Percentiles rank a stretch among this genome's conserved stretches.
Evolutionary conservation across 2,329 filamentous ascomycete species (phyloP).

Genomic region (Alternaria angustiovoidea): DNA sequence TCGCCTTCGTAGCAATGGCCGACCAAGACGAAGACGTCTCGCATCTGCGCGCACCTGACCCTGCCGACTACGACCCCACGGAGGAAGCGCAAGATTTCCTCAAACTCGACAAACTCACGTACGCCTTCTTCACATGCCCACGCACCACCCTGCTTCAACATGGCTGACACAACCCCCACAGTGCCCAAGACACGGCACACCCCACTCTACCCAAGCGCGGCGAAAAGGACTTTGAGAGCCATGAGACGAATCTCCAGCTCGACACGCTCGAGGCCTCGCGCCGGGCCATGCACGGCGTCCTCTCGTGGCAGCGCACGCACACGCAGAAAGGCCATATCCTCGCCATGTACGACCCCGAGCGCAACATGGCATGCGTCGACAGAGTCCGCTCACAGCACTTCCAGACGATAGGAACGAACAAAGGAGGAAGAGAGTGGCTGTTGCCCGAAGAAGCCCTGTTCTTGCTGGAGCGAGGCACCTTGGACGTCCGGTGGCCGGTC

Average conservation of each 20-base stretch:
- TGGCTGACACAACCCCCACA: slow-evolving; percentile 20
- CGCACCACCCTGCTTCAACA: not conserved
- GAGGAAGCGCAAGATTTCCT: slow-evolving; percentile 90
- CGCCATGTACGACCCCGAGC: slow-evolving; percentile 76
- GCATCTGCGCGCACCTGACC: slow-evolving; percentile 32
- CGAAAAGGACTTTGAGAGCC: slow-evolving; percentile 96
- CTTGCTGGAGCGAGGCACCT: slow-evolving; percentile 82
- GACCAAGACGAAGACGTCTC: slow-evolving; percentile 49
- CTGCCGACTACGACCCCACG: slow-evolving; percentile 62
- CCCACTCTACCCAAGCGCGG: slow-evolving; percentile 82
- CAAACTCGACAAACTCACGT: slow-evolving; percentile 68
- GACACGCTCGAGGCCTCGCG: slow-evolving; percentile 81
- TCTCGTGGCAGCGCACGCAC: slow-evolving; percentile 79
- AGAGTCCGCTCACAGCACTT: slow-evolving; percentile 76
- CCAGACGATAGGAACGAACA: slow-evolving; percentile 73
- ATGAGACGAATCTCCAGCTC: slow-evolving; percentile 84
- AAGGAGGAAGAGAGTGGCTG: slow-evolving; percentile 72
- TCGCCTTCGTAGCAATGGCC: slow-evolving; percentile 28
- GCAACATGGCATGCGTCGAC: slow-evolving; percentile 68
- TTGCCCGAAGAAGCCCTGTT: slow-evolving; percentile 92
- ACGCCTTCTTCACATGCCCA: slow-evolving; percentile 42
- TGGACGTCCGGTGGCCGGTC: slow-evolving; percentile 86
- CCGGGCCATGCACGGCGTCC: slow-evolving; percentile 85
- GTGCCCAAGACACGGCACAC: slow-evolving; percentile 32
- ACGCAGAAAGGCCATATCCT: slow-evolving; percentile 70